These are phyloP conservation scores for Microsporum audouinii DNA, from an alignment of 2,329 filamentous ascomycete species.

Conservation along the genomic window DNA sequence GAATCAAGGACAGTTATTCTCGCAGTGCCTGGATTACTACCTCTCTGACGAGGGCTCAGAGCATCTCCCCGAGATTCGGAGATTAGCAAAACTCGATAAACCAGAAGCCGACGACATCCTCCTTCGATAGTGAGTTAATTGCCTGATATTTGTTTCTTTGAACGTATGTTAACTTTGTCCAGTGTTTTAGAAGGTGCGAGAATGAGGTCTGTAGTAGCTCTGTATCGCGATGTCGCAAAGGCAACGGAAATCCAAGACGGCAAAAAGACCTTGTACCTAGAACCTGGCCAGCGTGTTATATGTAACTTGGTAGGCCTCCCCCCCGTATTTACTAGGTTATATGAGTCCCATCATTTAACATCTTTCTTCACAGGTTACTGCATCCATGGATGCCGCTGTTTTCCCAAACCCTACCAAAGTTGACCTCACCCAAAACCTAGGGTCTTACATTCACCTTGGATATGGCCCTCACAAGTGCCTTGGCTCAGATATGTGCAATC, in stretches of 20 bases:
- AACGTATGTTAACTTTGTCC: conserved; percentile 42
- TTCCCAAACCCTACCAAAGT: conserved; percentile 33
- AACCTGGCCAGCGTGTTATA: conserved; percentile 26
- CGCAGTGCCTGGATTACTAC: conserved; percentile 47
- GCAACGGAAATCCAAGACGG: conserved; percentile 26
- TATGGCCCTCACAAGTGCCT: conserved; percentile 40
- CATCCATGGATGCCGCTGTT: conserved; percentile 29
- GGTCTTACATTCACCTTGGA: conserved; percentile 35
- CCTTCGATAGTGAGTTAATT: conserved; percentile 39
- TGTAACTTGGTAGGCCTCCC: conserved; percentile 27
- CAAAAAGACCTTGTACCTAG: conserved; percentile 23
- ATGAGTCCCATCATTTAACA: conserved; percentile 20
- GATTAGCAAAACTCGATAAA: conserved; percentile 36
- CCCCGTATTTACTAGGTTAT: conserved; percentile 18
- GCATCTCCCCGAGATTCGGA: conserved; percentile 39
- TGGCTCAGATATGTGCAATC: conserved; percentile 30
- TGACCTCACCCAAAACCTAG: conserved; percentile 32
- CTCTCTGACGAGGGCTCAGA: conserved; percentile 38
- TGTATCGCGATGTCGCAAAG: conserved; percentile 27
- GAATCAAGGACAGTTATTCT: conserved; percentile 48
- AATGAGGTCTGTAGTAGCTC: conserved; percentile 28
- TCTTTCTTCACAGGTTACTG: conserved; percentile 27
- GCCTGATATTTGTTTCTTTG: conserved; percentile 35
- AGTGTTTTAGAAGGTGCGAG: conserved; percentile 34
- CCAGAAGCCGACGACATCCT: conserved; percentile 39